A percentile compares a stretch with the other conserved stretches of the same genome.
Conservation (phyloP, 306 rosid genomes). For the Vigna nakashimae region DNA sequence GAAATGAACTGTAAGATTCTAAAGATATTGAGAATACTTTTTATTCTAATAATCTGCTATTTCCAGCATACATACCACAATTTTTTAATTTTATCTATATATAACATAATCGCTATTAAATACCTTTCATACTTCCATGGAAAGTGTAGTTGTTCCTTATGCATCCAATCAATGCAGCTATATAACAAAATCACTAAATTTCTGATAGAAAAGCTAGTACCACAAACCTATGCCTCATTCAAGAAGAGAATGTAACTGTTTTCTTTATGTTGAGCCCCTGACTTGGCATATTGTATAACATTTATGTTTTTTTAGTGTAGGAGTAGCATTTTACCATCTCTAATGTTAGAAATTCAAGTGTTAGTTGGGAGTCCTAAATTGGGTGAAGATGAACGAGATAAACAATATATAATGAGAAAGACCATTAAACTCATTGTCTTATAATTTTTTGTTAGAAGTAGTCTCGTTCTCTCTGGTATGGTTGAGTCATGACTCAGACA, state of each 20-base stretch:
- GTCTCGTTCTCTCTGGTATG: too few species aligned
- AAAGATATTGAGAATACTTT: too few species aligned
- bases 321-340: neutral
- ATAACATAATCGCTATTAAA: neutral
- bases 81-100: neutral
- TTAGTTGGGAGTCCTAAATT: too few species aligned
- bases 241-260: neutral
- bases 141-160: constrained; percentile 9
- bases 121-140: constrained; percentile 5
- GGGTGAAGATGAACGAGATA: too few species aligned
- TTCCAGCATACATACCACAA: neutral
- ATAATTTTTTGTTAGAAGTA: too few species aligned
- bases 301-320: neutral
- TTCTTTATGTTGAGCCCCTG: neutral
- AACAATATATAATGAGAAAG: too few species aligned
- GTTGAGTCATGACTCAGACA: too few species aligned
- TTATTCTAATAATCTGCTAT: too few species aligned
- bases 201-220: neutral
- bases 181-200: constrained; percentile 16
- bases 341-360: too few species aligned
- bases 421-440: too few species aligned
- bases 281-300: constrained; percentile 4
- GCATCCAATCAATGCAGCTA: constrained; percentile 20
- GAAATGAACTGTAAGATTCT: too few species aligned
- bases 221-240: neutral